Conservation (phyloP, 176 grass and related monocot species). For the Areca catechu region DNA sequence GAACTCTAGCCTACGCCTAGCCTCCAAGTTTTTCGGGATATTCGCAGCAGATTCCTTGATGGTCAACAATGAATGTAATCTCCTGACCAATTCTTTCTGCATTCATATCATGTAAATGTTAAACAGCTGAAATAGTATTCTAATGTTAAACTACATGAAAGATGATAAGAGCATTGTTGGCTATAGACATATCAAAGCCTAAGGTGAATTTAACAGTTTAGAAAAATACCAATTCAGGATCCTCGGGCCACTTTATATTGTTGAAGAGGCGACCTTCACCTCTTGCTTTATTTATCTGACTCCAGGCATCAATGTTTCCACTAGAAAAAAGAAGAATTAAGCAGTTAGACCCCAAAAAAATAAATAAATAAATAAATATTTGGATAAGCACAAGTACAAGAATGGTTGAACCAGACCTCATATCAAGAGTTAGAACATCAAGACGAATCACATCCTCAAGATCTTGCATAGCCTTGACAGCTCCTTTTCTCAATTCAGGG, state of each 20-base stretch:
- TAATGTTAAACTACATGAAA: too few species aligned
- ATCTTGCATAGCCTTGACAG: slow-evolving; percentile 77
- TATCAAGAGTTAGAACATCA: slow-evolving; percentile 57
- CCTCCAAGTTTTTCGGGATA: slow-evolving; percentile 91
- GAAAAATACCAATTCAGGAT: slow-evolving; percentile 55
- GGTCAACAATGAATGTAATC: slow-evolving; percentile 82
- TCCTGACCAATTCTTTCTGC: slow-evolving; percentile 70
- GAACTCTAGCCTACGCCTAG: slow-evolving; percentile 66
- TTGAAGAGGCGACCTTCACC: slow-evolving; percentile 65
- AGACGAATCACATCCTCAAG: slow-evolving; percentile 77
- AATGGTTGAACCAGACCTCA: slow-evolving; percentile 32
- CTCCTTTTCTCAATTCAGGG: slow-evolving; percentile 49
- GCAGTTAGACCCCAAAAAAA: slow-evolving; percentile 7
- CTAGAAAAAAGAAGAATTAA: slow-evolving; percentile 35
- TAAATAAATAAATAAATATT: background rate
- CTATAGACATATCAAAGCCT: too few species aligned
- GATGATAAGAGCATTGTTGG: too few species aligned
- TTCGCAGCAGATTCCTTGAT: slow-evolving; percentile 85
- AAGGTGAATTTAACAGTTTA: slow-evolving; percentile 1
- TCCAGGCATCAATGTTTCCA: slow-evolving; percentile 54
- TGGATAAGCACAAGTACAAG: background rate
- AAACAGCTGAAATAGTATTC: too few species aligned
- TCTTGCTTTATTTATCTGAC: slow-evolving; percentile 43
- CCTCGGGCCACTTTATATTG: slow-evolving; percentile 75
- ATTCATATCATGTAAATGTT: slow-evolving; percentile 18